These are phyloP conservation scores for Millerago galiae DNA, from an alignment of 805 yeast species.

Conservation along the genomic window DNA sequence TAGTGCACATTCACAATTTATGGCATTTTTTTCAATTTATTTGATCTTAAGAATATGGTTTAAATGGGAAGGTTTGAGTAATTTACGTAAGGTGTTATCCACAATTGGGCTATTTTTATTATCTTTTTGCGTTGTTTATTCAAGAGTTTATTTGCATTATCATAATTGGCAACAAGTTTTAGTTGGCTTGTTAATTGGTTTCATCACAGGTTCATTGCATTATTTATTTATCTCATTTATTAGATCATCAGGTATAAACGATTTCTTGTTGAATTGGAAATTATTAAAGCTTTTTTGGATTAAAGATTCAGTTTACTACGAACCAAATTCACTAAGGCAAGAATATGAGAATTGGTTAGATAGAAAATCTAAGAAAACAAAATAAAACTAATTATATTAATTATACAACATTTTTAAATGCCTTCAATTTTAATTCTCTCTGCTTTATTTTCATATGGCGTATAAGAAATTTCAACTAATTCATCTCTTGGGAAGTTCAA, in stretches of 20 bases:
- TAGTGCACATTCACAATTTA: slow-evolving; percentile 91
- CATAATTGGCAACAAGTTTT: slow-evolving; percentile 70
- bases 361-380: slow-evolving; percentile 15
- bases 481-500: slow-evolving; percentile 75
- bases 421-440: slow-evolving; percentile 37
- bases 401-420: background rate
- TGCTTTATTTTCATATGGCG: slow-evolving; percentile 76
- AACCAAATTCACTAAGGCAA: slow-evolving; percentile 39
- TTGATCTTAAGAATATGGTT: slow-evolving; percentile 36
- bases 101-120: slow-evolving; percentile 23
- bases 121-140: slow-evolving; percentile 45
- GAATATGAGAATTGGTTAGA: slow-evolving; percentile 34
- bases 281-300: slow-evolving; percentile 44
- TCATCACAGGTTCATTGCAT: slow-evolving; percentile 50
- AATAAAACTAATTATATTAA: background rate
- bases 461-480: slow-evolving; percentile 79
- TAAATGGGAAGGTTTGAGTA: slow-evolving; percentile 35
- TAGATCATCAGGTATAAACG: slow-evolving; percentile 63
- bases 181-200: slow-evolving; percentile 66
- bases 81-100: slow-evolving; percentile 25
- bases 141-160: slow-evolving; percentile 73
- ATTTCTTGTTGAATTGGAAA: slow-evolving; percentile 57
- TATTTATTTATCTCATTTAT: slow-evolving; percentile 44
- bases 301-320: slow-evolving; percentile 54
- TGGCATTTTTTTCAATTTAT: slow-evolving; percentile 76